Conservation (phyloP, 805 yeast species). For the Candida orba region DNA sequence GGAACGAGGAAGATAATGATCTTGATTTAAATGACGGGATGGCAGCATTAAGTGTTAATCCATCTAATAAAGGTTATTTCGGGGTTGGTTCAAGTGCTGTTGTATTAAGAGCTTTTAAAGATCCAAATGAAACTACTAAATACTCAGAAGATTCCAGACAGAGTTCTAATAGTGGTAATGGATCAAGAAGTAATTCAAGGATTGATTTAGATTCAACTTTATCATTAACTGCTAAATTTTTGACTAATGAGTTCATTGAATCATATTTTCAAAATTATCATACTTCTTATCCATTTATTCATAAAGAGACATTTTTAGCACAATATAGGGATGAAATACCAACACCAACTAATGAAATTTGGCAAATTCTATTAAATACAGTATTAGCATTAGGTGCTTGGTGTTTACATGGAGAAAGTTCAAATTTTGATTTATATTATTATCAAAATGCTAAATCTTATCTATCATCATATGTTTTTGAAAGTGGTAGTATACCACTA, state of each 20-base stretch:
- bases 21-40: conserved; percentile 43
- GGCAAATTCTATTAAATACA: conserved; percentile 49
- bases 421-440: conserved; percentile 46
- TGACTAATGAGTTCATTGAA: conserved; percentile 33
- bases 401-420: conserved; percentile 50
- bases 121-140: conserved; percentile 23
- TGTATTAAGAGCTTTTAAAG: conserved; percentile 40
- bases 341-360: conserved; percentile 36
- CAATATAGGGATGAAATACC: conserved; percentile 36
- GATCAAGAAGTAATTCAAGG: conserved; percentile 20
- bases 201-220: conserved; percentile 21
- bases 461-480: conserved; percentile 43
- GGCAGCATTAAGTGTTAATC: conserved; percentile 50
- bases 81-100: conserved; percentile 60
- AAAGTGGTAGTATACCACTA: conserved; percentile 50
- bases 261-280: conserved; percentile 55
- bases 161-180: conserved; percentile 12
- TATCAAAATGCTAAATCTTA: conserved; percentile 45
- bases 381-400: conserved; percentile 65
- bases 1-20: conserved; percentile 48
- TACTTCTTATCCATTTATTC: conserved; percentile 53
- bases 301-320: conserved; percentile 46
- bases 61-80: conserved; percentile 53
- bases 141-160: conserved; percentile 12
- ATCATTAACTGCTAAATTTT: conserved; percentile 22